These are phyloP conservation scores for Zymoseptoria passerinii DNA, from an alignment of 2,329 filamentous ascomycete genomes.

Conservation along the genomic window DNA sequence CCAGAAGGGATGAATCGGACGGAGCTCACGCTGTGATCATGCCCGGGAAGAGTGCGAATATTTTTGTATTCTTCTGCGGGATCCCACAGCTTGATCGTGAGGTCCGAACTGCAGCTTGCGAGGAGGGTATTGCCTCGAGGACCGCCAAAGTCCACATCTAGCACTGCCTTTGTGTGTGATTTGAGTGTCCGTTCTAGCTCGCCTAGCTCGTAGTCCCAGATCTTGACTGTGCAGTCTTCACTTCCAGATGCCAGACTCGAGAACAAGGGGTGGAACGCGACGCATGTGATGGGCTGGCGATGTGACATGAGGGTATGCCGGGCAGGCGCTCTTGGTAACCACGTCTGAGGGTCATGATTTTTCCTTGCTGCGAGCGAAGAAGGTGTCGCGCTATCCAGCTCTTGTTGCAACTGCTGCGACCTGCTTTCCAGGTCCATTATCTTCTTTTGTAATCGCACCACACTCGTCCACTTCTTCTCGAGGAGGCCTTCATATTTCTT, in stretches of 20 bases:
- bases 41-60: constrained; percentile 79
- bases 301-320: constrained; percentile 79
- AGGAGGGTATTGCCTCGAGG: constrained; percentile 70
- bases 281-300: constrained; percentile 69
- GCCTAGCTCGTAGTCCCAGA: constrained; percentile 94
- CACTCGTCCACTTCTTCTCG: constrained; percentile 98
- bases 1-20: constrained; percentile 83
- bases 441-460: constrained; percentile 93
- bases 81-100: constrained; percentile 94
- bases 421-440: constrained; percentile 88
- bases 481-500: constrained; percentile 92
- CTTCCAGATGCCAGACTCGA: constrained; percentile 83
- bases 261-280: constrained; percentile 89
- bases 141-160: constrained; percentile 85
- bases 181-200: constrained; percentile 87
- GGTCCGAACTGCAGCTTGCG: constrained; percentile 75
- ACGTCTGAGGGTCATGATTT: constrained; percentile 75
- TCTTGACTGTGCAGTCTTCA: constrained; percentile 89
- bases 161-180: constrained; percentile 79
- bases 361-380: constrained; percentile 62
- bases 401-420: constrained; percentile 64
- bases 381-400: constrained; percentile 76
- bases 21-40: constrained; percentile 85
- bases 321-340: constrained; percentile 77
- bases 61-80: constrained; percentile 91